phyloP scores from a whole-genome alignment of 2,329 filamentous ascomycete genomes.

The Zymoseptoria brevis region DNA sequence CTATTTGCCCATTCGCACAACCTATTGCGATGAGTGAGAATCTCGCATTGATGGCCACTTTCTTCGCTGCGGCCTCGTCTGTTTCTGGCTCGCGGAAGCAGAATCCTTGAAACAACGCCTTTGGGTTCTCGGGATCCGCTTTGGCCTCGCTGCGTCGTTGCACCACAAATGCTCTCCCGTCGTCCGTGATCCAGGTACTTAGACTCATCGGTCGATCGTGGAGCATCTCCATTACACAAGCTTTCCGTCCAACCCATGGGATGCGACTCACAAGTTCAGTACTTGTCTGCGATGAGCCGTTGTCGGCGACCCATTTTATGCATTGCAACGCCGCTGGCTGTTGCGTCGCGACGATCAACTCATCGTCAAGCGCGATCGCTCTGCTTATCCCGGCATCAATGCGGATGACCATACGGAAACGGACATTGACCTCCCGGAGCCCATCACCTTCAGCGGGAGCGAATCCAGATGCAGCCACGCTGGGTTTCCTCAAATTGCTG shows the following conservation, averaged over 20 bases:
- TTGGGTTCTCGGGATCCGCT: conserved; percentile 35
- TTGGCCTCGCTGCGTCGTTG: conserved; percentile 52
- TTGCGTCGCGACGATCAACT: conserved; percentile 81
- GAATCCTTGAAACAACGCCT: conserved; percentile 76
- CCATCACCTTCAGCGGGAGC: conserved; percentile 76
- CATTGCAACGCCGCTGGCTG: conserved; percentile 95
- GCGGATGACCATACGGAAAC: conserved; percentile 96
- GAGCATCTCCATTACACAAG: conserved; percentile 72
- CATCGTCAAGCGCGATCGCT: conserved; percentile 82
- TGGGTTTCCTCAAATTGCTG: conserved; percentile 20
- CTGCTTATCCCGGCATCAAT: conserved; percentile 90
- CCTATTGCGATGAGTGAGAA: conserved; percentile 90
- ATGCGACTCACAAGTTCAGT: conserved; percentile 86
- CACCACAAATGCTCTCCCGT: conserved; percentile 83
- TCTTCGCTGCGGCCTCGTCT: conserved; percentile 54
- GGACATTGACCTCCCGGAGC: conserved; percentile 77
- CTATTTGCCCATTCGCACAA: conserved; percentile 68
- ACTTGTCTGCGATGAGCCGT: conserved; percentile 71
- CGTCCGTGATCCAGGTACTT: conserved; percentile 81
- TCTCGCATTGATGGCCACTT: conserved; percentile 80
- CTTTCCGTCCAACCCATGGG: conserved; percentile 73
- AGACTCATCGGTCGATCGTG: conserved; percentile 96
- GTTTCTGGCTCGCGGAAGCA: conserved; percentile 73
- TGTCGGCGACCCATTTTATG: conserved; percentile 88
- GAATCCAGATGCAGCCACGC: conserved; percentile 26